Evolutionary conservation across 108 stramenopile species (phyloP).

Genomic region (Conticribra weissflogii): DNA sequence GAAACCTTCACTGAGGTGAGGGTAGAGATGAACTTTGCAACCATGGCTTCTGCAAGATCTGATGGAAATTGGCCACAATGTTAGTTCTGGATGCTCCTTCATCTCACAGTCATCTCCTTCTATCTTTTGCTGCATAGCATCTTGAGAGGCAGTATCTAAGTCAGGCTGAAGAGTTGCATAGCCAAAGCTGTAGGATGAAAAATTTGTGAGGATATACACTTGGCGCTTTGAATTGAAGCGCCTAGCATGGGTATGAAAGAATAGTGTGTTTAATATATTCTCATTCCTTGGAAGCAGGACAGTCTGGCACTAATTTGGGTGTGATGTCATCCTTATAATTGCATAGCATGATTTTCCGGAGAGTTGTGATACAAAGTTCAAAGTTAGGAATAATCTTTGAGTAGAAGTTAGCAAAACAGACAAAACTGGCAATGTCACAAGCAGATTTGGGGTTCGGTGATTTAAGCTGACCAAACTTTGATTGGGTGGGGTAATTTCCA

Average conservation of each 20-base stretch:
- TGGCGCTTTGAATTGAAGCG: constrained; percentile 1
- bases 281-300: no score
- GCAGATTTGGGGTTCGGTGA: constrained; percentile 1
- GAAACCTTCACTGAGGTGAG: constrained; percentile 19
- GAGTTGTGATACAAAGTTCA: not conserved
- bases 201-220: constrained; percentile 13
- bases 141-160: constrained; percentile 1
- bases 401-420: constrained; percentile 22
- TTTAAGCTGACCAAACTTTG: not conserved
- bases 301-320: no score
- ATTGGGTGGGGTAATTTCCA: constrained; percentile 19
- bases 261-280: not conserved
- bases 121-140: constrained; percentile 4
- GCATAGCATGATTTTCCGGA: no score
- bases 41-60: not conserved
- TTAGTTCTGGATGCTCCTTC: not conserved
- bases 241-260: constrained; percentile 9
- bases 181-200: constrained; percentile 8
- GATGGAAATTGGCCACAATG: constrained; percentile 10
- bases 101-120: constrained; percentile 5
- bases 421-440: constrained; percentile 19
- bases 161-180: constrained; percentile 10
- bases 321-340: no score
- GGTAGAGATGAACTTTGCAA: not conserved
- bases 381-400: constrained; percentile 14